Conservation (phyloP, 2,329 filamentous ascomycete genomes). For the Aspergillus fijiensis region DNA sequence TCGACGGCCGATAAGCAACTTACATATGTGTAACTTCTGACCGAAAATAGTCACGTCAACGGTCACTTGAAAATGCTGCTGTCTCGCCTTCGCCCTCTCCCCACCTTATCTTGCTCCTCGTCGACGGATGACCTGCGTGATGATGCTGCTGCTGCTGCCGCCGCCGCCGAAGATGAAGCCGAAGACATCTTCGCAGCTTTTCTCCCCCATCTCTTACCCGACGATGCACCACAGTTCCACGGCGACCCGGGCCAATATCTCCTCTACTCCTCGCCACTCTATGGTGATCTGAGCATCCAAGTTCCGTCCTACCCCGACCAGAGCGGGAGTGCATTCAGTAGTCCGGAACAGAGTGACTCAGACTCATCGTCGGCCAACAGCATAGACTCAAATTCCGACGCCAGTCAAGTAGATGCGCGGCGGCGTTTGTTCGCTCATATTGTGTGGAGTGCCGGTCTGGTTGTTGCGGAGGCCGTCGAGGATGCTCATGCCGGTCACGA, state of each 20-base stretch:
- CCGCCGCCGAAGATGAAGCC: constrained; percentile 20
- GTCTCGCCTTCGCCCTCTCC: too few species aligned
- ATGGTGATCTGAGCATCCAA: constrained; percentile 42
- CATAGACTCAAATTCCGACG: neutral
- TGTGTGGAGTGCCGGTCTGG: constrained; percentile 56
- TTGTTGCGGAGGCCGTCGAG: constrained; percentile 46
- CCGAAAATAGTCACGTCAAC: too few species aligned
- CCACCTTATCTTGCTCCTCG: too few species aligned
- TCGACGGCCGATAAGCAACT: too few species aligned
- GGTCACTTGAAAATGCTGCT: too few species aligned
- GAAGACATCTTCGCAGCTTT: constrained; percentile 54
- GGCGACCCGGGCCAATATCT: constrained; percentile 54
- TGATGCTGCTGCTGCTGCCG: neutral
- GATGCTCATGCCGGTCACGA: constrained; percentile 23
- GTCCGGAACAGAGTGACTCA: constrained; percentile 12
- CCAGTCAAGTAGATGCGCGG: constrained; percentile 44
- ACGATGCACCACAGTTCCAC: constrained; percentile 56
- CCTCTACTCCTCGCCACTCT: constrained; percentile 48
- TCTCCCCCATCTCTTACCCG: constrained; percentile 56
- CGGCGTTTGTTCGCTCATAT: constrained; percentile 59
- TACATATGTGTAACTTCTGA: too few species aligned
- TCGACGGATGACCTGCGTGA: too few species aligned
- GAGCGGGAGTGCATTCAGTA: constrained; percentile 22
- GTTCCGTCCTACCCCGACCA: constrained; percentile 46
- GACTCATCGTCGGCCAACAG: constrained; percentile 10